Base-by-base conservation (phyloP, 2,329 filamentous ascomycete genomes). In the Fusarium pseudoanthophilum region DNA sequence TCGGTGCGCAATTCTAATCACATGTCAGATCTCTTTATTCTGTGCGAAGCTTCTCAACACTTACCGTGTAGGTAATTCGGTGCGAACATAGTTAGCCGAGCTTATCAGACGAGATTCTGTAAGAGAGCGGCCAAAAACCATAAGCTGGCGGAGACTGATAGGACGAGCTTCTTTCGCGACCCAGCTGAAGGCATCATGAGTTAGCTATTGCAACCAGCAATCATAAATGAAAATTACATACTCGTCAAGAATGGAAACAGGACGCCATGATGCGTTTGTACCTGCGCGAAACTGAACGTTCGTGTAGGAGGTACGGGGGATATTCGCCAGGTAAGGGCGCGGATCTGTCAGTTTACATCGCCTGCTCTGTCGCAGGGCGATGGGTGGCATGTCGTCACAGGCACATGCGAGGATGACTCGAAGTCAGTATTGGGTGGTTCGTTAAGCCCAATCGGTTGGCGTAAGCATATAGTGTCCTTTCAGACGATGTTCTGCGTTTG, bases 31-130 rank as follows among this genome's bases (percentile, higher is more conserved):
- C 11, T 18, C 42, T 56, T 24, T 28, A 60, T 67, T 34, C 34
- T 43, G 9, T 32, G 24, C 20, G 18, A 26, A 24, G 43, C 28
- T 40, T 42, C 67, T 58, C 61, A 74, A 73, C 28, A 36, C 79
- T 78, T 48, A 79, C 80, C 69, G 77, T 63, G 93, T 96, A 11
- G 95, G 95, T 59, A 99, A 89, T 85, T 99, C 96, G 10, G 95
- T 95, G 65, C 96, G 93, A 59, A 98, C 95, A 86, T 99, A 99
- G 84, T 99, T 99, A 70, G 96, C 96, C 48, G 95, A 98, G 84
- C 93, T 95, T 76, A 99, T 90, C 70, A 99, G 88, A 65, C 97
- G 92, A 58, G 91, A 88, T 83, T 98, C 95, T 53, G 95, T 98
- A 80, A 99, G 85, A 28, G 95, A 97, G 53, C 96, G 92, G 36